Conservation (phyloP, 2,329 filamentous ascomycete species). For the Penicillium sp. region DNA sequence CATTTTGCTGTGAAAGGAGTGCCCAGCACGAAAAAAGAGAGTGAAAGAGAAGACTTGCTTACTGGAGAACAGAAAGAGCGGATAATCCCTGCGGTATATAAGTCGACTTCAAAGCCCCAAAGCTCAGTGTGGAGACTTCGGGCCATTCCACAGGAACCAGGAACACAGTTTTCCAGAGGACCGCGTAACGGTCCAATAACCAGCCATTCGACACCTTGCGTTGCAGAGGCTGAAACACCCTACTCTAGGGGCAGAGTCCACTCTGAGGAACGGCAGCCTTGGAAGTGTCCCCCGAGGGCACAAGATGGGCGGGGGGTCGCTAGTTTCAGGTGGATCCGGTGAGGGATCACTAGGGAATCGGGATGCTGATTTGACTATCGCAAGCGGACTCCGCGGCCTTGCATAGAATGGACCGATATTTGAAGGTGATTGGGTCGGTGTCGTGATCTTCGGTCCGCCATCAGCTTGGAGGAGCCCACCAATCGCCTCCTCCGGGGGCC, state of each 20-base stretch:
- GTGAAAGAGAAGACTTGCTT: constrained; percentile 20
- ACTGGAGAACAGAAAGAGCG: not conserved
- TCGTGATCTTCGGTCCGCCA: constrained; percentile 6
- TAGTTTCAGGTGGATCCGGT: constrained; percentile 14
- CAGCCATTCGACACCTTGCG: constrained; percentile 7
- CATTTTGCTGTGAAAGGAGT: constrained; percentile 19
- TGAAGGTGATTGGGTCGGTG: not conserved
- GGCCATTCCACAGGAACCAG: constrained; percentile 1
- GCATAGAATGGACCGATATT: not conserved
- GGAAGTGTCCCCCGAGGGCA: constrained; percentile 1
- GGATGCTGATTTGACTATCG: not conserved
- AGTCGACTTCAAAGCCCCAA: not conserved
- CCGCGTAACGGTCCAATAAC: constrained; percentile 6
- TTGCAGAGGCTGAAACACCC: constrained; percentile 20
- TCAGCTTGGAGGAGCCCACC: constrained; percentile 3
- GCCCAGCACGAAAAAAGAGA: constrained; percentile 18
- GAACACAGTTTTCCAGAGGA: constrained; percentile 3
- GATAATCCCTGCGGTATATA: constrained; percentile 7
- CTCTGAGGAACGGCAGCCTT: not conserved
- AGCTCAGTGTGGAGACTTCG: constrained; percentile 3
- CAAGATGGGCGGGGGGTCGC: constrained; percentile 8
- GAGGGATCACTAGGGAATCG: constrained; percentile 2
- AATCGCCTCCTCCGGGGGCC: constrained; percentile 1
- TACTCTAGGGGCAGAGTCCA: constrained; percentile 3
- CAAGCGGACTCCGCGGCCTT: not conserved